Percentiles rank a stretch among this genome's conserved stretches.
Conservation (phyloP, 208 protist genomes). For the Wallacemonas sp. region DNA sequence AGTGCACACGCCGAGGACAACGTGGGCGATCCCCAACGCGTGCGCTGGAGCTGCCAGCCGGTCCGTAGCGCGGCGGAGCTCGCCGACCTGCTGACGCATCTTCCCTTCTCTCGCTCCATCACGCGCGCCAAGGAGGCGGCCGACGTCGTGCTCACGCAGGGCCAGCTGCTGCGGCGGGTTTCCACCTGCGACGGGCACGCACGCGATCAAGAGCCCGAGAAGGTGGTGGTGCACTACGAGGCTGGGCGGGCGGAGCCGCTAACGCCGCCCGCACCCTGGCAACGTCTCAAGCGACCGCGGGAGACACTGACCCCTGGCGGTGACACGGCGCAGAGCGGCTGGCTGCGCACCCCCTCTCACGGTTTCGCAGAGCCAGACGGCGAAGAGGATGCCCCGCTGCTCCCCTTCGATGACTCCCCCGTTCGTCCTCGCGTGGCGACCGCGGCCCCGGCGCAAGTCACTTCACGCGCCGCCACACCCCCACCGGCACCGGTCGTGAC, state of each 20-base stretch:
- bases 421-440: neutral
- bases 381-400: neutral
- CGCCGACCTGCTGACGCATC: neutral
- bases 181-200: neutral
- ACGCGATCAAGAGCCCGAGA: too few relatives aligned
- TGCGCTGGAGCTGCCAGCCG: too few relatives aligned
- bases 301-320: neutral
- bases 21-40: too few relatives aligned
- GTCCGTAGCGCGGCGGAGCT: neutral
- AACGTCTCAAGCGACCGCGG: neutral
- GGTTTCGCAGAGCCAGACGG: too few relatives aligned
- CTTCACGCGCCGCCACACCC: too few relatives aligned
- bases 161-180: neutral
- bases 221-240: too few relatives aligned
- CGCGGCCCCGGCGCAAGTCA: too few relatives aligned
- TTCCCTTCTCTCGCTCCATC: neutral
- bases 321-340: neutral
- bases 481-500: too few relatives aligned
- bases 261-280: neutral
- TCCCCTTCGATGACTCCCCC: slow-evolving; percentile 1
- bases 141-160: neutral
- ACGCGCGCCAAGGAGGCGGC: neutral
- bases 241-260: too few relatives aligned
- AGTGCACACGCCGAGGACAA: too few relatives aligned
- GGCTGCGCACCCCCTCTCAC: neutral